Evolutionary conservation across 495 filamentous ascomycete species (phyloP).

Genomic region (Endocarpon pusillum): DNA sequence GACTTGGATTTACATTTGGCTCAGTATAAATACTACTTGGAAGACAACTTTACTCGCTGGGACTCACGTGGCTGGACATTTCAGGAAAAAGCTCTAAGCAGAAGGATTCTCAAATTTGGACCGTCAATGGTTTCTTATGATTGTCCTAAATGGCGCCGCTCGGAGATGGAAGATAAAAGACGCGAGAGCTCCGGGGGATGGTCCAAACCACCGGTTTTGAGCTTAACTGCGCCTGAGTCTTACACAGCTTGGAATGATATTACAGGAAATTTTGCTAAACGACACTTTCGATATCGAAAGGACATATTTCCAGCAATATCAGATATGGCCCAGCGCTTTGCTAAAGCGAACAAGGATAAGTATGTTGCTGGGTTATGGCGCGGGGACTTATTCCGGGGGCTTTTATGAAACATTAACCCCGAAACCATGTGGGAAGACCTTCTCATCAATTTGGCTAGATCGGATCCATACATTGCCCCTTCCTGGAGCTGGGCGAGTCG

Average conservation of each 20-base stretch:
- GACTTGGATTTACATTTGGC: not conserved
- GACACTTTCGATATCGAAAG: not conserved
- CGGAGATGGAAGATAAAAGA: not conserved
- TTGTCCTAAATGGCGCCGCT: not conserved
- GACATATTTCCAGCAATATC: not conserved
- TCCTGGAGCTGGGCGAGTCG: conserved; percentile 1
- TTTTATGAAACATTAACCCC: not conserved
- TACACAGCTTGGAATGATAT: not conserved
- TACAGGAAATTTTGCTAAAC: not conserved
- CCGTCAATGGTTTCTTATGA: not conserved
- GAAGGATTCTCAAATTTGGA: not conserved
- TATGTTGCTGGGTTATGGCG: conserved; percentile 1
- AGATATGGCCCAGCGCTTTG: not conserved
- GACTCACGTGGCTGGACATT: conserved; percentile 23
- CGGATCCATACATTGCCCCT: not conserved
- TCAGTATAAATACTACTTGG: too few relatives aligned
- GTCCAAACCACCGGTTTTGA: not conserved
- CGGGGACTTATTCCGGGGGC: not conserved
- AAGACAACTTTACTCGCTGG: conserved; percentile 7
- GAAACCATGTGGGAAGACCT: not conserved
- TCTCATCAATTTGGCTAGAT: not conserved
- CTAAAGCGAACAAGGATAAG: not conserved
- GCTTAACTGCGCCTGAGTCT: not conserved
- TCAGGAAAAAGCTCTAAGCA: conserved; percentile 15
- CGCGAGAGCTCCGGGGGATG: too few relatives aligned